A percentile compares a stretch with the other conserved stretches of the same genome.
These are phyloP conservation scores for Lycium barbarum DNA, from an alignment of 257 asterid species.

Conservation along the genomic window DNA sequence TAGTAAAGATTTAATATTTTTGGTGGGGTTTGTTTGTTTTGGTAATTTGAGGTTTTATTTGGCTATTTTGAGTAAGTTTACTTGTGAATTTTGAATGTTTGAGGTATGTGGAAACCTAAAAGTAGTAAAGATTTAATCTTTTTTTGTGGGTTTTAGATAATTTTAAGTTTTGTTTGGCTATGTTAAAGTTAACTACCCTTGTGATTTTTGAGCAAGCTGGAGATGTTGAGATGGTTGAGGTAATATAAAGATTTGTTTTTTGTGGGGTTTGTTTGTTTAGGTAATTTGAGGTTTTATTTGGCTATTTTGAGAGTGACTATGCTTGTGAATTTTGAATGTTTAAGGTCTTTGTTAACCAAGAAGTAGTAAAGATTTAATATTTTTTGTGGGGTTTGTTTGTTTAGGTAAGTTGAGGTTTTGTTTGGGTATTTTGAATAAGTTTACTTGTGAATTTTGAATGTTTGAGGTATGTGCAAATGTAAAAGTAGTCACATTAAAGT, in stretches of 20 bases:
- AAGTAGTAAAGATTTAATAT: too few relatives aligned
- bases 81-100: neutral
- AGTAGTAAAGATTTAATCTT: neutral
- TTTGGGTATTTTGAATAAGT: neutral
- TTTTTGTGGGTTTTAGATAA: neutral
- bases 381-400: neutral
- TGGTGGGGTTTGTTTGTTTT: neutral
- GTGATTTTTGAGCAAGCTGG: too few relatives aligned
- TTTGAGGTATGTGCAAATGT: neutral
- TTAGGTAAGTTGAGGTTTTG: neutral
- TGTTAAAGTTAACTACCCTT: neutral
- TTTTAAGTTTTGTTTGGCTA: neutral
- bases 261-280: too few relatives aligned
- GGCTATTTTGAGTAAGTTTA: neutral
- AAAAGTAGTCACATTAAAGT: neutral
- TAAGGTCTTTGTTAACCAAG: neutral
- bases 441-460: too few relatives aligned
- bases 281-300: too few relatives aligned
- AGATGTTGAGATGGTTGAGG: constrained; percentile 94
- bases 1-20: neutral
- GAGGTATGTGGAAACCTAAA: neutral
- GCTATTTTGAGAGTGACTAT: neutral
- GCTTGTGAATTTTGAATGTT: neutral
- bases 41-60: neutral
- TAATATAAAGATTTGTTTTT: constrained; percentile 26